These are phyloP conservation scores for Hirschfeldia incana DNA, from an alignment of 345 rosid species.

Conservation along the genomic window DNA sequence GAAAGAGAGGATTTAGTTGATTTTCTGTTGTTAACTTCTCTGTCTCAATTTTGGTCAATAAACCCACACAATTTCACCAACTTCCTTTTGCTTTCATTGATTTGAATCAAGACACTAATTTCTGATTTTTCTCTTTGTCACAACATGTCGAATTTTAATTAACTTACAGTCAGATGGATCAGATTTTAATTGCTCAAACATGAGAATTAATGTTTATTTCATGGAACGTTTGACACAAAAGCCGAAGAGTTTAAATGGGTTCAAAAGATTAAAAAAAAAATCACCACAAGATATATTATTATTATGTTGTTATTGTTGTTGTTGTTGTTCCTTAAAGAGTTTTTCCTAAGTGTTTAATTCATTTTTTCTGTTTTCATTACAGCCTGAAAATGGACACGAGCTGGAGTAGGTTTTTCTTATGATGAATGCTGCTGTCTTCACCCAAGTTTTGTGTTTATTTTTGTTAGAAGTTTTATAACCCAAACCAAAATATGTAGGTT, in stretches of 20 bases:
- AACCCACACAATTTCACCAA: no score
- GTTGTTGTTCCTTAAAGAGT: background rate
- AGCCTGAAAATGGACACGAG: slow-evolving; percentile 98
- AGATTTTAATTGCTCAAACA: no score
- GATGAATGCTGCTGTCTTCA: slow-evolving; percentile 24
- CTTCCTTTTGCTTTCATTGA: no score
- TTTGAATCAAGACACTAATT: no score
- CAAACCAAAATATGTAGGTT: background rate
- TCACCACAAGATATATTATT: slow-evolving; percentile 44
- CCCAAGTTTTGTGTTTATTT: background rate
- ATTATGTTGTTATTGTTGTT: background rate
- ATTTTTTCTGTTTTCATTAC: slow-evolving; percentile 15
- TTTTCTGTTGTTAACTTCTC: no score
- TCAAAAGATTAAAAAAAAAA: slow-evolving; percentile 69
- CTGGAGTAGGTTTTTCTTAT: slow-evolving; percentile 91
- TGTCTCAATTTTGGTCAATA: no score
- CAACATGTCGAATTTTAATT: no score
- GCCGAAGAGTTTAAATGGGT: slow-evolving; percentile 72
- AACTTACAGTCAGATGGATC: no score
- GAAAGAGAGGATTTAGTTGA: no score
- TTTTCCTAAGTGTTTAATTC: background rate
- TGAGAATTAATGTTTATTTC: no score
- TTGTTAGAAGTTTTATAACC: background rate
- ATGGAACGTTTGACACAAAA: no score
- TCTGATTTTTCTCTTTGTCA: no score